These are phyloP conservation scores for Leptoxyphium fumago DNA, from an alignment of 2,329 filamentous ascomycete genomes.

Conservation along the genomic window DNA sequence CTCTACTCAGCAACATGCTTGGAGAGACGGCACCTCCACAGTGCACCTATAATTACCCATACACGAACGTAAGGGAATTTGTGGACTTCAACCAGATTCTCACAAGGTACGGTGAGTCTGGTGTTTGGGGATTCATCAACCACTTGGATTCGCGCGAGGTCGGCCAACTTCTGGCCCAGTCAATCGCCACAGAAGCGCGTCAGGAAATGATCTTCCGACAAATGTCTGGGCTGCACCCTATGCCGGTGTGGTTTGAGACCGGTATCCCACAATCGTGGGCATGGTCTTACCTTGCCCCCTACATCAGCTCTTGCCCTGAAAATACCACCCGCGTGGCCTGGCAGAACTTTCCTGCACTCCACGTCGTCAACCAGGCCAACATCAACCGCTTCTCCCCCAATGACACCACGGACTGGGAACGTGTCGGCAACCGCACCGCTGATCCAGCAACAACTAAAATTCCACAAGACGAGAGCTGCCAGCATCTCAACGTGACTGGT, in stretches of 20 bases:
- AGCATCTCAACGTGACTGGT: slow-evolving; percentile 39
- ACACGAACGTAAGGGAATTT: slow-evolving; percentile 57
- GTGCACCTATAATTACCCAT: slow-evolving; percentile 74
- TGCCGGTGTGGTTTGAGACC: slow-evolving; percentile 69
- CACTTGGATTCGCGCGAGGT: slow-evolving; percentile 65
- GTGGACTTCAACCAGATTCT: slow-evolving; percentile 76
- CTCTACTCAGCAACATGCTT: slow-evolving; percentile 62
- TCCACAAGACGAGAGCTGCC: slow-evolving; percentile 36
- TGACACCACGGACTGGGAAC: slow-evolving; percentile 47
- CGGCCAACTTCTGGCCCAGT: slow-evolving; percentile 57
- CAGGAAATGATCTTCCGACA: slow-evolving; percentile 79
- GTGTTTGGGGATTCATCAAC: slow-evolving; percentile 66
- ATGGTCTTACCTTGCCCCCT: slow-evolving; percentile 68
- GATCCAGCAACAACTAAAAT: slow-evolving; percentile 37
- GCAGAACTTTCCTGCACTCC: slow-evolving; percentile 68
- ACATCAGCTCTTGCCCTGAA: slow-evolving; percentile 61
- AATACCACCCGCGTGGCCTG: slow-evolving; percentile 62
- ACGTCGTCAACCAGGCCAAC: slow-evolving; percentile 64
- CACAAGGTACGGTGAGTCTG: slow-evolving; percentile 66
- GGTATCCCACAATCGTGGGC: slow-evolving; percentile 74
- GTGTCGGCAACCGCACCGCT: slow-evolving; percentile 43
- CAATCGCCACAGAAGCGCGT: slow-evolving; percentile 63
- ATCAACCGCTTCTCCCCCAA: slow-evolving; percentile 51
- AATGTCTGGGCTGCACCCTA: slow-evolving; percentile 63
- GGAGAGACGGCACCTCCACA: slow-evolving; percentile 54